Base-by-base conservation (phyloP, 192 early-diverging fungal genomes). In the Entomortierella lignicola region DNA sequence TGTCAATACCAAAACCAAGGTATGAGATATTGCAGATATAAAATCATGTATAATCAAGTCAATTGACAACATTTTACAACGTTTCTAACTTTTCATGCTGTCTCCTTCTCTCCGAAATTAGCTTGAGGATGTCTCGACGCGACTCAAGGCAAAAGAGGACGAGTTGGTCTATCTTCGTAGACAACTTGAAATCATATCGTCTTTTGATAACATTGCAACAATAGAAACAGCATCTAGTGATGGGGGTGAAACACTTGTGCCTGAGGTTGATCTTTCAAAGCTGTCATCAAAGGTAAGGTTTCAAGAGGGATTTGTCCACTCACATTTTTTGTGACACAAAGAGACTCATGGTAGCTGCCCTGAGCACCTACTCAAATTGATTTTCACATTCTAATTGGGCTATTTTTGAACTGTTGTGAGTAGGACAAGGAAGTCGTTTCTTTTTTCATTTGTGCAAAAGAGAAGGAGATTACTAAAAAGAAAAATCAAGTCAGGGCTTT, bases 221-320 rank as follows among this genome's bases (percentile, higher is more conserved):
- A 39, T 39, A 17, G 71, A 72, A 27, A 65, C 56, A 11, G 58
- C 50, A 8, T 66, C 64, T 27, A 74, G 72, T 43, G 72, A 74
- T 60, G 72, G 64, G 21, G 72, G 64, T 39, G 72, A 74, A 58
- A 74, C 72, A 11, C 34, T 74, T 47, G 63, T 74, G 8, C 72
- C 63, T n/a, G 72, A 74, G 15, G 44, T 66, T 29, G 72, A 74
- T 30, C 55, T 66, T 23, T 66, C 39, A 29, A 74, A 61, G 44
- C 11, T 74, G 37, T 34, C 43, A 15, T 17, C 34, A 7, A 37
- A 74, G 72, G 72, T 74, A 74, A 18, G 10, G 51, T 55, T 55
- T 61, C 51, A 54, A 39, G 58, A 48, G 26, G 13, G 54, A 12
- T 11, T 11, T n/a, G n/a, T n/a, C n/a, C n/a, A n/a, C n/a, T n/a